phyloP scores from a whole-genome alignment of 2,329 filamentous ascomycete species.

The Lomentospora prolificans region DNA sequence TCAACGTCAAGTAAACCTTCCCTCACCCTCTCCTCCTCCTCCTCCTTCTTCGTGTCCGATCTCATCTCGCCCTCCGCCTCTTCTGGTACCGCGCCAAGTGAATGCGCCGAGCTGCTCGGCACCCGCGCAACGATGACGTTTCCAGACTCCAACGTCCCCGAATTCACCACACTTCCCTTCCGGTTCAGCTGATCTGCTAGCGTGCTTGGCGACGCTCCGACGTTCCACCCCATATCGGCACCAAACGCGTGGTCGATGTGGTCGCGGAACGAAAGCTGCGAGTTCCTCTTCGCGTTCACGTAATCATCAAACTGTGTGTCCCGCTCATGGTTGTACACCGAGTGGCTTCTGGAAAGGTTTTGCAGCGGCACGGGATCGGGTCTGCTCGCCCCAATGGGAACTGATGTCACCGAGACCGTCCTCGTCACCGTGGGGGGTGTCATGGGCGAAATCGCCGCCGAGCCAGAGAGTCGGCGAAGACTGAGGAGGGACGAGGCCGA shows the following conservation, averaged over 20 bases:
- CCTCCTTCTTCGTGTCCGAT: not conserved
- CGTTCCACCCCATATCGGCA: constrained; percentile 22
- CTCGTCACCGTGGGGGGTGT: constrained; percentile 11
- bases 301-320: constrained; percentile 39
- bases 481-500: constrained; percentile 6
- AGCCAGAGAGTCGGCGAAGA: not conserved
- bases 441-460: not conserved
- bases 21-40: not conserved
- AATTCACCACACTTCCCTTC: constrained; percentile 1
- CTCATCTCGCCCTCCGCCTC: constrained; percentile 5
- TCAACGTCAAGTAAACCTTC: not conserved
- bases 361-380: constrained; percentile 9
- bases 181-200: not conserved
- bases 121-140: not conserved
- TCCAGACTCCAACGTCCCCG: not conserved
- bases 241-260: constrained; percentile 21
- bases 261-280: constrained; percentile 14
- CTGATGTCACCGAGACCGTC: constrained; percentile 20
- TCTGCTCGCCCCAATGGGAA: constrained; percentile 16
- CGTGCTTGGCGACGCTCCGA: not conserved
- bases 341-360: not conserved
- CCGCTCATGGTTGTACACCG: constrained; percentile 32
- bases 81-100: constrained; percentile 10
- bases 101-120: constrained; percentile 3
- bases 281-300: constrained; percentile 22